These are phyloP conservation scores for Alternaria sp. DNA, from an alignment of 2,329 filamentous ascomycete genomes.

Conservation along the genomic window DNA sequence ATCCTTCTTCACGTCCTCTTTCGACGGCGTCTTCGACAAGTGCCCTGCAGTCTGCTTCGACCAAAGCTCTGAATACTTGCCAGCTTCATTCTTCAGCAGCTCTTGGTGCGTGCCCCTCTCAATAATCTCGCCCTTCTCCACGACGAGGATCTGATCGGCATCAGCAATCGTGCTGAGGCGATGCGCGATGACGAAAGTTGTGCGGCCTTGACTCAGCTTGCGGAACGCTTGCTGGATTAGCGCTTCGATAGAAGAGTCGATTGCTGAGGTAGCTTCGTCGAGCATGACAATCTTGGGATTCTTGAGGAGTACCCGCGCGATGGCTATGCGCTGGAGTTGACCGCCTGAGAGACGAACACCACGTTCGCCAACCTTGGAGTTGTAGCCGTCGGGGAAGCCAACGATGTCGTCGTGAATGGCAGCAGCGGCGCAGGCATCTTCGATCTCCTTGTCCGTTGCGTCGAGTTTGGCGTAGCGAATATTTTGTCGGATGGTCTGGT, in stretches of 20 bases:
- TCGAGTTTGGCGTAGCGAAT: slow-evolving; percentile 66
- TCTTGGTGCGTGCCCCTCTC: slow-evolving; percentile 82
- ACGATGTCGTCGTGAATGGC: slow-evolving; percentile 70
- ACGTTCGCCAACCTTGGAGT: slow-evolving; percentile 49
- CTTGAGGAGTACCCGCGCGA: slow-evolving; percentile 78
- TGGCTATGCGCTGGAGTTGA: slow-evolving; percentile 70
- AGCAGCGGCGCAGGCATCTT: slow-evolving; percentile 66
- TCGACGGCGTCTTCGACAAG: slow-evolving; percentile 25
- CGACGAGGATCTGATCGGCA: slow-evolving; percentile 82
- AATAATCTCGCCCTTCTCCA: slow-evolving; percentile 76
- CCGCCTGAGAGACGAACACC: slow-evolving; percentile 64
- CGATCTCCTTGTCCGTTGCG: slow-evolving; percentile 66
- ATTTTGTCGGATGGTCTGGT: slow-evolving; percentile 69
- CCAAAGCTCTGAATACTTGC: slow-evolving; percentile 86
- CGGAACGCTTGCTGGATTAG: slow-evolving; percentile 69
- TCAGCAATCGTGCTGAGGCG: slow-evolving; percentile 84
- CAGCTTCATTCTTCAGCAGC: slow-evolving; percentile 67
- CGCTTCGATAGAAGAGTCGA: slow-evolving; percentile 75
- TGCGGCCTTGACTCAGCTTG: slow-evolving; percentile 65
- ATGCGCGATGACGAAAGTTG: slow-evolving; percentile 75
- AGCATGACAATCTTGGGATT: slow-evolving; percentile 81
- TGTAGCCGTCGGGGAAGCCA: slow-evolving; percentile 57
- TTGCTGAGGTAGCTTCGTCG: slow-evolving; percentile 87
- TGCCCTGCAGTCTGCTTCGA: slow-evolving; percentile 70
- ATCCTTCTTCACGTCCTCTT: slow-evolving; percentile 22